Base-by-base conservation (phyloP, 2,329 filamentous ascomycete species). In the Alternaria ethzedia region DNA sequence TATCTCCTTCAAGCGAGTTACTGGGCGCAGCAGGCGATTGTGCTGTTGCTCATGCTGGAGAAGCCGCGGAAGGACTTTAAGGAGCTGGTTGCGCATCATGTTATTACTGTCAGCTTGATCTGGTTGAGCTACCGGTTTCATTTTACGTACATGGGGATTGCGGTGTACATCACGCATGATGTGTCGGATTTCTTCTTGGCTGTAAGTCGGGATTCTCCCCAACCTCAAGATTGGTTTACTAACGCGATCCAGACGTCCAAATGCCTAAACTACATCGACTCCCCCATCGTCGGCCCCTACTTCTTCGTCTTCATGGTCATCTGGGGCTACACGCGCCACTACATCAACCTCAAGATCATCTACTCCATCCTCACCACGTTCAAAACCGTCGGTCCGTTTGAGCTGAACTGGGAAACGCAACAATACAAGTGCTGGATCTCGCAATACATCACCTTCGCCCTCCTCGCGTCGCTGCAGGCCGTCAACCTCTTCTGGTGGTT, bases 181-280 rank as follows among this genome's bases (percentile, higher is more conserved):
- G 92, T 97, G 66, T 94, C 90, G 64, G 94, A 97, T 80, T 97
- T 97, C 83, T 97, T 97, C 87, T 87, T 97, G 47, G 94, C 95
- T 41, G 92, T 94, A 87, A 82, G 90, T 79, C 15, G 10, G 4
- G 5, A 17, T 17, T 26, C 12, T 15, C 11, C 2, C 8, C 10
- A 11, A 36, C 3, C 1, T 2, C 2, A 32, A 10, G 5, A 49
- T 15, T n/a, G 4, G n/a, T 8, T 44, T 12, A 12, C 55, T 68
- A 25, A 67, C 25, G 12, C 6, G 7, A 25, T 0, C 11, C 70
- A 94, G 91, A 96, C 92, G 2, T 97, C 93, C 65, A 97, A 97
- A 83, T 88, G 90, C 6, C 88, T 97, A 72, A 97, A 97, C 83
- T 97, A 98, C 82, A 83, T 97, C 71, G 91, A 97, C 77, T 89